Base-by-base conservation (phyloP, 768 basidiomycete genomes). In the Filobasidium floriforme region DNA sequence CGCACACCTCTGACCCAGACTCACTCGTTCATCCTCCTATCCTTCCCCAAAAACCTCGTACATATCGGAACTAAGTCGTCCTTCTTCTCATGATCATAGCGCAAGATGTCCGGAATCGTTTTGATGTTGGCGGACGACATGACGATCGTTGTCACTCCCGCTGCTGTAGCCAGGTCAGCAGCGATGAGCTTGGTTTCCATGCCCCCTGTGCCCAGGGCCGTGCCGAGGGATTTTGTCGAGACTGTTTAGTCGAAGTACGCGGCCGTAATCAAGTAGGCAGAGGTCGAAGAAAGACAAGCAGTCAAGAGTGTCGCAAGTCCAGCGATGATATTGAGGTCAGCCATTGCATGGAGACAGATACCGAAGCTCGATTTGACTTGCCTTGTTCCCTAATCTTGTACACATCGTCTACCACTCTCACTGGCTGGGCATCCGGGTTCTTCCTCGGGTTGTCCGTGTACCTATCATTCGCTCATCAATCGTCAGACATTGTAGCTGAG, bases 161-260 rank as follows among this genome's bases (percentile, higher is more conserved):
- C 94, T 0, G 87, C 92, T 0, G 90, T 94, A 5, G 94, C 92
- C 37, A 99, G 91, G 73, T 99, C 96, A 0, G 96, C 94, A 0
- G 96, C 96, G 70, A 98, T 96, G 71, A 98, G 85, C 75, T 98
- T 99, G 1, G 96, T 99, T 79, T 96, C 92, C 96, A 98, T 98
- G 3, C 96, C 96, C 0, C 96, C 96, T 0, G 96, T 98, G 0
- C 96, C 96, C 12, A 99, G 83, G 70, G 85, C 90, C 0, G 91
- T 93, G 0, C 96, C 96, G 0, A 94, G 82, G 0, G 96, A 96
- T 1, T 86, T 85, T 0, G 91, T 96, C 77, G 90, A 93, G 9
- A 99, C 96, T 94, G 72, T 28, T 57, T 12, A 3, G 1, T 28
- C 32, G 7, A 3, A 43, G 26, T 2, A 3, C 19, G 9, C 40